These are phyloP conservation scores for Pyrrhoderma lamaoense DNA, from an alignment of 1,284 basidiomycete genomes.

Conservation along the genomic window DNA sequence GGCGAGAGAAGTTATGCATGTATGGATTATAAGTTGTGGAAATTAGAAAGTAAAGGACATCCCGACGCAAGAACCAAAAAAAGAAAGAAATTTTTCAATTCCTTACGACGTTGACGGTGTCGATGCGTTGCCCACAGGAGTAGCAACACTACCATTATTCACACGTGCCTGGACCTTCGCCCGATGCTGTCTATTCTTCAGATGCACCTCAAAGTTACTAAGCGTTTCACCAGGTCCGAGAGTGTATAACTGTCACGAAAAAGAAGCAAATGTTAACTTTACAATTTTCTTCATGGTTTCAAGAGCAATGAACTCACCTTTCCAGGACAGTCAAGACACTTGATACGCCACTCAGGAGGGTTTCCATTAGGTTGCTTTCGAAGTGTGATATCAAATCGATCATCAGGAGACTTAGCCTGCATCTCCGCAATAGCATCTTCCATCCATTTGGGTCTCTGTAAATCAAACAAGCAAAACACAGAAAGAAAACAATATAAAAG, in stretches of 20 bases:
- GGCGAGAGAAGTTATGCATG: too few species aligned
- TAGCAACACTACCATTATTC: neutral
- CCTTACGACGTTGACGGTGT: too few species aligned
- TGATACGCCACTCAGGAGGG: slow-evolving; percentile 81
- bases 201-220: slow-evolving; percentile 89
- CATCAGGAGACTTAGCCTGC: slow-evolving; percentile 71
- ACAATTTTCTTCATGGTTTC: neutral
- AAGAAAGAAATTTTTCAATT: too few species aligned
- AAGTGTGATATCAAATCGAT: slow-evolving; percentile 74
- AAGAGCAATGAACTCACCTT: slow-evolving; percentile 49
- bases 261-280: neutral
- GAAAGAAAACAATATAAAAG: neutral
- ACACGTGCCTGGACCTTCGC: slow-evolving; percentile 41
- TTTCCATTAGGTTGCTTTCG: slow-evolving; percentile 46
- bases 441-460: slow-evolving; percentile 66
- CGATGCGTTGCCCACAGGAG: too few species aligned
- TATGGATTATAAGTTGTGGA: too few species aligned
- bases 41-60: too few species aligned
- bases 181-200: slow-evolving; percentile 71
- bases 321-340: slow-evolving; percentile 91
- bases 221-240: slow-evolving; percentile 88
- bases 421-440: slow-evolving; percentile 54
- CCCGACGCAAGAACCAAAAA: too few species aligned
- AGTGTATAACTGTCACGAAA: slow-evolving; percentile 70
- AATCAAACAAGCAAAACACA: too few species aligned